Evolutionary conservation across 148 eudicot genomes (phyloP).

Genomic region (Drosera capensis): DNA sequence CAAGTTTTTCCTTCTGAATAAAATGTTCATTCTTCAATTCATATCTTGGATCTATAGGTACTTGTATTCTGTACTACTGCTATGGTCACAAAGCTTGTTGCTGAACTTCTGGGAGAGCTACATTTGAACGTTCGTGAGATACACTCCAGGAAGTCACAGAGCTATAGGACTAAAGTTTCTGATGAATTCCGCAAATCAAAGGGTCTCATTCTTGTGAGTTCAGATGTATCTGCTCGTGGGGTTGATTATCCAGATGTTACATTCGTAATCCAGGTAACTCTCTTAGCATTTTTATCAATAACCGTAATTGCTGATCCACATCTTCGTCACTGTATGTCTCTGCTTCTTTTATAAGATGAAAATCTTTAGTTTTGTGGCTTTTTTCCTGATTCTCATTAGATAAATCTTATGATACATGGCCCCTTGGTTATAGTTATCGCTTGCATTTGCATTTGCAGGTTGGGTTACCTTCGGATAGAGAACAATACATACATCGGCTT

Average conservation of each 20-base stretch:
- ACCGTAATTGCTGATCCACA: no score
- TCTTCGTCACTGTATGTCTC: no score
- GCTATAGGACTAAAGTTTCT: conserved; percentile 77
- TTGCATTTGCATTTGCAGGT: conserved; percentile 25
- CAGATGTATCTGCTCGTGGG: conserved; percentile 98
- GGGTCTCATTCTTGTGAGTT: conserved; percentile 89
- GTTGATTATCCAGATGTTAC: conserved; percentile 98
- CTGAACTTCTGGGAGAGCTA: conserved; percentile 76
- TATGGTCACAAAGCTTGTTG: conserved; percentile 89
- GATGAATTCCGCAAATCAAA: conserved; percentile 81
- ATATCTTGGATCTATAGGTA: conserved; percentile 30
- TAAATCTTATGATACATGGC: no score
- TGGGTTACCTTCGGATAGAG: conserved; percentile 77
- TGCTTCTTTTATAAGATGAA: no score
- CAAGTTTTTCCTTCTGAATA: no score
- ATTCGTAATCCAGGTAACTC: conserved; percentile 72
- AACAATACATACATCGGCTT: conserved; percentile 89
- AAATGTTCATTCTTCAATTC: not conserved
- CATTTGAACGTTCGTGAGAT: conserved; percentile 94
- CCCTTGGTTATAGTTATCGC: no score
- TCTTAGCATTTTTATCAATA: not conserved
- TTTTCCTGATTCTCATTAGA: no score
- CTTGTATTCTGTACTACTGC: conserved; percentile 99
- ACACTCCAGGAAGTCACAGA: conserved; percentile 86
- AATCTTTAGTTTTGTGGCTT: no score